phyloP scores from a whole-genome alignment of 106 monocot species.

The Platanthera guangdongensis region DNA sequence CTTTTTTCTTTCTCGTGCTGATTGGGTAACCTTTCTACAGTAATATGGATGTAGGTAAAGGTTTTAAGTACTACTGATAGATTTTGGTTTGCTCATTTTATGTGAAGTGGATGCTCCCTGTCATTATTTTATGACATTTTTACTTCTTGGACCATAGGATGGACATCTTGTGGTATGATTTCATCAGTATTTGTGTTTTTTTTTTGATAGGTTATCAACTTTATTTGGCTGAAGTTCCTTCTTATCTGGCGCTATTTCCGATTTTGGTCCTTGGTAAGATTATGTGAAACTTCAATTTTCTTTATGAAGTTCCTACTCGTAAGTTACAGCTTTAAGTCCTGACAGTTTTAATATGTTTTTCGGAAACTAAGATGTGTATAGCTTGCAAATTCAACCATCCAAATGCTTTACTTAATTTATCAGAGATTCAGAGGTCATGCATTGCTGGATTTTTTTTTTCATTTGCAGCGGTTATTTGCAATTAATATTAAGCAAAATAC shows the following conservation, averaged over 20 bases:
- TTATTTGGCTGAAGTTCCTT: slow-evolving; percentile 97
- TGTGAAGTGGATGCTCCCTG: background rate
- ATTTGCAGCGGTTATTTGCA: too few relatives aligned
- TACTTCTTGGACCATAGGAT: background rate
- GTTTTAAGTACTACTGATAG: too few relatives aligned
- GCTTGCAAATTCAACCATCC: background rate
- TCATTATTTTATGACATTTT: background rate
- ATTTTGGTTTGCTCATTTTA: background rate
- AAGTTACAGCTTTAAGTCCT: background rate
- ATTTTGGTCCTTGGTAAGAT: slow-evolving; percentile 90
- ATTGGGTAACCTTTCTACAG: background rate
- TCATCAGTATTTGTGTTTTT: background rate
- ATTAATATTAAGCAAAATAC: too few relatives aligned
- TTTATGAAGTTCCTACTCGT: background rate
- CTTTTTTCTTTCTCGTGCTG: background rate
- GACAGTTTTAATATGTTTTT: background rate
- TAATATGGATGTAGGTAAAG: background rate
- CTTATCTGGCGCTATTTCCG: slow-evolving; percentile 98
- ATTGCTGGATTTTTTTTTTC: too few relatives aligned
- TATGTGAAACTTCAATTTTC: background rate
- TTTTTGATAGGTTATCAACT: slow-evolving; percentile 73
- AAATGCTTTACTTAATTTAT: too few relatives aligned
- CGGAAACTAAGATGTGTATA: background rate
- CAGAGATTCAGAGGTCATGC: too few relatives aligned
- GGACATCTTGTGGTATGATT: background rate